Percentiles rank a stretch among this genome's conserved stretches.
phyloP scores from a whole-genome alignment of 2,329 filamentous ascomycete genomes.

The Polytolypa hystricis region DNA sequence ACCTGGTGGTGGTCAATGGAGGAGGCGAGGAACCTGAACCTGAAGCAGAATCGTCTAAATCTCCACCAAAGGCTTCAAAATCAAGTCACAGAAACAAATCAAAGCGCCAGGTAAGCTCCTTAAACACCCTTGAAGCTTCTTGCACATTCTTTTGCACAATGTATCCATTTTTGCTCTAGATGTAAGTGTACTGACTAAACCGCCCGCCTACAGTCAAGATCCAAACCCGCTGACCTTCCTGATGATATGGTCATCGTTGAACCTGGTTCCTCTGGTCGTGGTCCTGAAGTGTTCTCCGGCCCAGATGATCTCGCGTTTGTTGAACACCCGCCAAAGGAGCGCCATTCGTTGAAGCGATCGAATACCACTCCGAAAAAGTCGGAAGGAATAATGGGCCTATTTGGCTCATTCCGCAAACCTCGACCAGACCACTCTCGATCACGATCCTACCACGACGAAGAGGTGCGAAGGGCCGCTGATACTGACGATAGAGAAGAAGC shows the following conservation, averaged over 20 bases:
- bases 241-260: conserved; percentile 48
- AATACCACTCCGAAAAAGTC: conserved; percentile 52
- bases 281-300: conserved; percentile 33
- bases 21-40: conserved; percentile 30
- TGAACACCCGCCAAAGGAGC: conserved; percentile 37
- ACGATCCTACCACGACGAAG: conserved; percentile 27
- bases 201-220: conserved; percentile 20
- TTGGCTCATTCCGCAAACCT: conserved; percentile 38
- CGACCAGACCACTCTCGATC: conserved; percentile 26
- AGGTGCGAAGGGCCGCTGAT: conserved; percentile 22
- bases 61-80: conserved; percentile 23
- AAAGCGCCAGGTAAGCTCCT: conserved; percentile 25
- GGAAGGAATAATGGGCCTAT: conserved; percentile 44
- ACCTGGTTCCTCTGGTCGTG: conserved; percentile 34
- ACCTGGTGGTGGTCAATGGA: conserved; percentile 48
- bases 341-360: conserved; percentile 47
- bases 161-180: too few species aligned
- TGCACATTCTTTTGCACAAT: not conserved
- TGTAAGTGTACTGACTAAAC: too few species aligned
- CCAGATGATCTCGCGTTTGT: conserved; percentile 43
- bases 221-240: conserved; percentile 22
- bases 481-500: conserved; percentile 27
- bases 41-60: conserved; percentile 21
- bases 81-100: conserved; percentile 23
- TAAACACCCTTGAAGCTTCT: not conserved